Percentiles rank a stretch among this genome's conserved stretches.
These are phyloP conservation scores for Excoecaria agallocha DNA, from an alignment of 345 rosid species.

Conservation along the genomic window DNA sequence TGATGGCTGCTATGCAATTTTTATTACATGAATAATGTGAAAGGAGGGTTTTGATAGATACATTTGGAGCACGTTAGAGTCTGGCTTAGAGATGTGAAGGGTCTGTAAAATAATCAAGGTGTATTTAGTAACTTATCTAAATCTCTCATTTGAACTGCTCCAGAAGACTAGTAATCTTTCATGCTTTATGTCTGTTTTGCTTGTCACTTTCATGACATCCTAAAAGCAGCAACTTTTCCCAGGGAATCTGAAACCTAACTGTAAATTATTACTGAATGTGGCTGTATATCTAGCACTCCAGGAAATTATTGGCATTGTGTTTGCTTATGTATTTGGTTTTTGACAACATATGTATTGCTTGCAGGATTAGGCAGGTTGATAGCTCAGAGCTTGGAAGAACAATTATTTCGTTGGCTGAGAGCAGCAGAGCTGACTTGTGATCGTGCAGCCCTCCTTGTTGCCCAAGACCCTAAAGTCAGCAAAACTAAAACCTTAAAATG, in stretches of 20 bases:
- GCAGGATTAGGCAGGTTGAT: constrained; percentile 80
- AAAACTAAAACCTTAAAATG: neutral
- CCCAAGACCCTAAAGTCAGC: constrained; percentile 85
- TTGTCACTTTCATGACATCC: neutral
- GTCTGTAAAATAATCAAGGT: neutral
- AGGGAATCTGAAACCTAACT: neutral
- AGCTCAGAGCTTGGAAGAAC: constrained; percentile 85
- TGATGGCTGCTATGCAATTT: constrained; percentile 1
- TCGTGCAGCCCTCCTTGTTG: constrained; percentile 97
- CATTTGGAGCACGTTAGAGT: neutral
- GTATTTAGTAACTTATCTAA: neutral
- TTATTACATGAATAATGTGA: neutral
- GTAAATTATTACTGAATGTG: neutral
- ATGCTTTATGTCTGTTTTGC: neutral
- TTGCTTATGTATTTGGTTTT: neutral
- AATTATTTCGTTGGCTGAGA: constrained; percentile 83
- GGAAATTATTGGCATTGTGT: neutral
- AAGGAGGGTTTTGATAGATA: neutral
- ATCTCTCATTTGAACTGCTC: neutral
- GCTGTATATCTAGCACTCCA: neutral
- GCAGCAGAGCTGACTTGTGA: constrained; percentile 97
- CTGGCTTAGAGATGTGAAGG: neutral
- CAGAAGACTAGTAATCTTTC: neutral
- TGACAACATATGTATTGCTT: constrained; percentile 12
- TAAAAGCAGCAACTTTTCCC: neutral